Base-by-base conservation (phyloP, 202 grass and related monocot genomes). In the Carex sylvatica region DNA sequence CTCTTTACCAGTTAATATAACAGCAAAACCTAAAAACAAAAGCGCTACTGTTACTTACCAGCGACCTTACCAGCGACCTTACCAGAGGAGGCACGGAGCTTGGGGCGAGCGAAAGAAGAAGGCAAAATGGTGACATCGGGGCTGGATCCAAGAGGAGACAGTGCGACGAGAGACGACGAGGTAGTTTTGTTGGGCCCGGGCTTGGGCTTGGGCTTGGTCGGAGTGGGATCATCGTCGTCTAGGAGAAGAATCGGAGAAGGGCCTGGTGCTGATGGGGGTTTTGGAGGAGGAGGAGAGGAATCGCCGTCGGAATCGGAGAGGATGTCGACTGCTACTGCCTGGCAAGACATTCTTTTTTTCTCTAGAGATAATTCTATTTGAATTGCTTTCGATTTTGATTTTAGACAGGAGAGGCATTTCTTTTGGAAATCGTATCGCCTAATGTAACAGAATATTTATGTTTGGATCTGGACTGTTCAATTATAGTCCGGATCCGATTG, bases 211-310 rank as follows among this genome's bases (percentile, higher is more conserved):
- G 74, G 80, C 87, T 86, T 95, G 49, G 68, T 81, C 40, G 92
- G 88, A 7, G 95, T 87, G 1, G 89, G 87, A 62, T 87, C 89
- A 84, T 91, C 92, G 70, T 83, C 84, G 82, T 90, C 90, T 18
- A 98, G 31, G 52, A 73, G 47, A 74, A 98, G 71, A 74, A 60
- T 75, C 12, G 84, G 58, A 70, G 72, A 31, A 40, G 18, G 9
- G 28, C 14, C 7, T 20, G 68, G 42, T 72, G 69, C 69, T 2
- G 42, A 46, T 10, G 33, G 75, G 16, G 58, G 78, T 79, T 89
- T 92, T 6, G 38, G 26, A n/a, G 74, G 78, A 5, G 78, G 78
- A 5, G 84, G 66, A 19, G 91, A 86, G 80, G 61, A 65, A 16
- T 68, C 78, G n/a, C 83, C 80, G 71, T 81, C 83, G 61, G 42